Base-by-base conservation (phyloP, 2,329 filamentous ascomycete genomes). In the Neonectria coccinea region DNA sequence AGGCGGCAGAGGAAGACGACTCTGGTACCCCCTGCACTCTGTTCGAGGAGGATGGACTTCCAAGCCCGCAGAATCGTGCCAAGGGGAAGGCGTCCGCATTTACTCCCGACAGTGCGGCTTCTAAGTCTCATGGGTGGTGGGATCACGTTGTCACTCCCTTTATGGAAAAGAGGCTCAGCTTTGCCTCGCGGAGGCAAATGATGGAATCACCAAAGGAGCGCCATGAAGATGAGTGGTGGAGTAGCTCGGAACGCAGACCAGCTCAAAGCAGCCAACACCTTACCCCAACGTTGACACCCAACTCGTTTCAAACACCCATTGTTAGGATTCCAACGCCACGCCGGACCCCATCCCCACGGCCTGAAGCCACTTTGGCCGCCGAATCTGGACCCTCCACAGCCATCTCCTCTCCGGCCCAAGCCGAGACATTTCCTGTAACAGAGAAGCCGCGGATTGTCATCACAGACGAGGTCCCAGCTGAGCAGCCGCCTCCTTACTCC, bases 131-230 rank as follows among this genome's bases (percentile, higher is more conserved):
- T 64, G 91, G 91, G 20, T 94, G 91, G 91, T 94, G 91, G 91
- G 92, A 92, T 71, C 85, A 92, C 68, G 88, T 94, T 59, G 89
- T 86, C 8, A 92, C 91, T 1, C 91, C 91, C 0, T 93, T 93
- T 72, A 71, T 79, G 16, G 82, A 85, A 72, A 84, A 70, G 72
- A 78, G 70, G 54, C 71, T 79, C 14, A 83, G 82, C 41, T 82
- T 85, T 22, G 79, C 81, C 51, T 80, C 78, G 51, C 78, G 79
- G 51, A 78, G 73, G 70, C 61, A 76, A 54, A 77, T 74, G 58
- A 57, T 67, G 27, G 75, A 77, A 20, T 78, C 77, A 10, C 75
- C 78, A 11, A 73, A 65, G 48, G 71, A 72, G 18, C 60, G 67
- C n/a, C 65, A 65, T 16, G 76, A 73, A 3, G 76, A 79, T 31